These are phyloP conservation scores for Dendryphion nanum DNA, from an alignment of 2,329 filamentous ascomycete genomes.

Conservation along the genomic window DNA sequence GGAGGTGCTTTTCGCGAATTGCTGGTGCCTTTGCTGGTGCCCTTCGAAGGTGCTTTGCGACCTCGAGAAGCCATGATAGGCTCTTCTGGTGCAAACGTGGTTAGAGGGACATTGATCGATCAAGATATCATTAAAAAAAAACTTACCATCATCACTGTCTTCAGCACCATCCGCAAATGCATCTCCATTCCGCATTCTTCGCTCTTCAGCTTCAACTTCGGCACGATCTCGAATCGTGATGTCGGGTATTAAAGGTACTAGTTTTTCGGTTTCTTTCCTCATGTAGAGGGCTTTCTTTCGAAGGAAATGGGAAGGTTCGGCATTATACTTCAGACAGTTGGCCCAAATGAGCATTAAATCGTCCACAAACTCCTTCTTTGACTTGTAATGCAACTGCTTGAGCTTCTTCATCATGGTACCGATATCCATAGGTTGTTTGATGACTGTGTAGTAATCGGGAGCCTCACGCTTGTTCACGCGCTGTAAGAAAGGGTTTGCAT, in stretches of 20 bases:
- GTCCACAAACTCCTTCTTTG: slow-evolving; percentile 87
- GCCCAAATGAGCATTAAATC: slow-evolving; percentile 96
- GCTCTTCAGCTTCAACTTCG: slow-evolving; percentile 74
- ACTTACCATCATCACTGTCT: slow-evolving; percentile 76
- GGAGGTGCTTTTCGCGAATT: slow-evolving; percentile 69
- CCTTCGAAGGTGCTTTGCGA: slow-evolving; percentile 77
- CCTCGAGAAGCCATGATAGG: slow-evolving; percentile 98
- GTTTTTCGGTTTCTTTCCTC: slow-evolving; percentile 95
- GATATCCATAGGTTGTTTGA: slow-evolving; percentile 97
- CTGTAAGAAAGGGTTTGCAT: slow-evolving; percentile 92
- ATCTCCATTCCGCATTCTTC: slow-evolving; percentile 79
- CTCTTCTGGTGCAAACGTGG: slow-evolving; percentile 50
- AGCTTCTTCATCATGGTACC: slow-evolving; percentile 98
- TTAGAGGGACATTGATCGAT: slow-evolving; percentile 5
- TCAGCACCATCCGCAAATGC: slow-evolving; percentile 79
- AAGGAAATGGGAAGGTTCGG: slow-evolving; percentile 80
- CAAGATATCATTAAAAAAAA: neutral
- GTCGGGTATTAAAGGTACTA: slow-evolving; percentile 92
- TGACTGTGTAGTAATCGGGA: slow-evolving; percentile 89
- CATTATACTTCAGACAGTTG: slow-evolving; percentile 95
- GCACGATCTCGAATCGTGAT: slow-evolving; percentile 86
- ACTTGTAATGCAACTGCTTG: slow-evolving; percentile 59
- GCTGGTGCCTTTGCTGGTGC: slow-evolving; percentile 61
- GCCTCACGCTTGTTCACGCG: slow-evolving; percentile 96
- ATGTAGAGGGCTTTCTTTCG: slow-evolving; percentile 93